Evolutionary conservation across 768 basidiomycete species (phyloP), one percentile per base, ranked within the genome.

Genomic region (Ramaria sp.): DNA sequence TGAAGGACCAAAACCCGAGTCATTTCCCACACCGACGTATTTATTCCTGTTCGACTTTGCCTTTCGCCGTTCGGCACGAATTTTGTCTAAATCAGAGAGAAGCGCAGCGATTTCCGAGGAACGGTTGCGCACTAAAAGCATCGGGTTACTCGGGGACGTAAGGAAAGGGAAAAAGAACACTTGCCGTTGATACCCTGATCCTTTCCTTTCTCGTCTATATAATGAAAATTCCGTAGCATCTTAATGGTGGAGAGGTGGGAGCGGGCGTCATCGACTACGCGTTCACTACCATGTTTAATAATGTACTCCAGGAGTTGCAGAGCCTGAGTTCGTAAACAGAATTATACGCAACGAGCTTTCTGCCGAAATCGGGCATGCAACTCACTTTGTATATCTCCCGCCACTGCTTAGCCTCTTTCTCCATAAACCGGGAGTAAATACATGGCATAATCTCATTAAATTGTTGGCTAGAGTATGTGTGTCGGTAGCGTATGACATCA

Each of bases 391-490:
- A 99, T 56, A 99, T 98, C 68, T 99, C 93, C 34, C 96, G 77
- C 96, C 96, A 99, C 65, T 99, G 90, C 20, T 87, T 75, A 0
- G 96, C 96, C 69, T 99, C 96, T 70, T 98, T 98, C 69, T 98
- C 90, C 83, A 94, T 95, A 67, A 95, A 96, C 25, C 91, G 81
- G 8, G 82, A 77, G 68, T 96, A 98, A 61, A 97, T 96, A 63
- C 81, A 83, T 3, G 96, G 95, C 93, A 99, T 97, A 65, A 98
- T 92, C 73, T 99, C 95, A 69, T 98, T 99, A 71, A 99, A 99
- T 59, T 93, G 81, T 76, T 94, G 91, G 71, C 93, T 96, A 65
- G 2, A 38, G 16, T 30, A 45, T 18, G 3, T 51, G 2, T 52
- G 60, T 32, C 24, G 30, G 16, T n/a, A 30, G 48, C 34, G 38